phyloP scores from a whole-genome alignment of 176 grass and related monocot genomes.

The sorghum (Sorghum bicolor) region Sorghum_bicolor_NCBIv3 NC_012871.2:69294501-69295000 shows the following conservation, averaged over 20 bases:
- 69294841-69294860: constrained; percentile 80
- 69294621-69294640: not conserved
- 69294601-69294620: not conserved
- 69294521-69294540: not conserved
- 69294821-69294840: constrained; percentile 68
- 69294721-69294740: not conserved
- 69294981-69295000: too few relatives aligned
- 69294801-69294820: constrained; percentile 51
- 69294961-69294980: too few relatives aligned
- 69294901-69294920: not conserved
- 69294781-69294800: constrained; percentile 35
- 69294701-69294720: not conserved
- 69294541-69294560: not conserved
- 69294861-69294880: not conserved
- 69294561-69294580: not conserved
- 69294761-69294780: constrained; percentile 41
- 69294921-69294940: not conserved
- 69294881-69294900: not conserved
- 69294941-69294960: too few relatives aligned
- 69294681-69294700: not conserved
- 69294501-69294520: not conserved
- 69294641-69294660: not conserved
- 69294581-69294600: not conserved
- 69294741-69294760: not conserved
- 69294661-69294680: not conserved